Percentiles rank a stretch among this genome's conserved stretches.
Conservation (phyloP, 306 rosid species). For the Pyrus bretschneideri region DNA sequence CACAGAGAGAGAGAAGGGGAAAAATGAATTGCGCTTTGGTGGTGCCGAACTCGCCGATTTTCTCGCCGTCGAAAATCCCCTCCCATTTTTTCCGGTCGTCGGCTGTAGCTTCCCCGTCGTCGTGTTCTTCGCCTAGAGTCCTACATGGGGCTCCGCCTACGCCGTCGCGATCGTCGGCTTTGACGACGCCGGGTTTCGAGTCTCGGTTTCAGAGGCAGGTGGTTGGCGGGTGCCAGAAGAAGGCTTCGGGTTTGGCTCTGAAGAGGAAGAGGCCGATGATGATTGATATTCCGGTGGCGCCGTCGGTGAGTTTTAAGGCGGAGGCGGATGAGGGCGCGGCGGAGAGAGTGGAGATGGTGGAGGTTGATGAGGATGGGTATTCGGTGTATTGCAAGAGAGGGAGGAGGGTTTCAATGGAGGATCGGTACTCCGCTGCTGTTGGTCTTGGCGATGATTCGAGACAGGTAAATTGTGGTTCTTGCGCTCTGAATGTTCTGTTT, state of each 20-base stretch:
- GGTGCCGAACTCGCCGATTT: constrained; percentile 30
- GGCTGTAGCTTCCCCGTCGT: constrained; percentile 10
- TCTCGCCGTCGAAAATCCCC: constrained; percentile 33
- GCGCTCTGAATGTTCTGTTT: not conserved
- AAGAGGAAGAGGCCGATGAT: constrained; percentile 46
- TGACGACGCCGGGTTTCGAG: constrained; percentile 1
- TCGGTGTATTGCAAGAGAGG: constrained; percentile 51
- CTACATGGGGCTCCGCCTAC: constrained; percentile 20
- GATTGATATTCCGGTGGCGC: constrained; percentile 23
- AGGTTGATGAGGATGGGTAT: constrained; percentile 40
- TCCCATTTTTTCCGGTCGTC: constrained; percentile 25
- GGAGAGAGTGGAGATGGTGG: constrained; percentile 30
- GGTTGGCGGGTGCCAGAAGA: not conserved
- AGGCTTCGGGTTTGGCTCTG: constrained; percentile 14
- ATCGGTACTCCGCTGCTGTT: constrained; percentile 41
- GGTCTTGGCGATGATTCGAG: constrained; percentile 28
- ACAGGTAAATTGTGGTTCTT: constrained; percentile 21
- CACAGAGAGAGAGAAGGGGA: not conserved
- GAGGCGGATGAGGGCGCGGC: constrained; percentile 5
- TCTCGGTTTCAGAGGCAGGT: constrained; percentile 5
- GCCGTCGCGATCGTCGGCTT: not conserved
- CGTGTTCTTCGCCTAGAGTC: constrained; percentile 27
- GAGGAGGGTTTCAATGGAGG: constrained; percentile 36
- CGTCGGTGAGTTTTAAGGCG: constrained; percentile 7
- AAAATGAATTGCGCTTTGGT: constrained; percentile 37